Conservation (phyloP, 208 protist species). For the Strigomonas galati region DNA sequence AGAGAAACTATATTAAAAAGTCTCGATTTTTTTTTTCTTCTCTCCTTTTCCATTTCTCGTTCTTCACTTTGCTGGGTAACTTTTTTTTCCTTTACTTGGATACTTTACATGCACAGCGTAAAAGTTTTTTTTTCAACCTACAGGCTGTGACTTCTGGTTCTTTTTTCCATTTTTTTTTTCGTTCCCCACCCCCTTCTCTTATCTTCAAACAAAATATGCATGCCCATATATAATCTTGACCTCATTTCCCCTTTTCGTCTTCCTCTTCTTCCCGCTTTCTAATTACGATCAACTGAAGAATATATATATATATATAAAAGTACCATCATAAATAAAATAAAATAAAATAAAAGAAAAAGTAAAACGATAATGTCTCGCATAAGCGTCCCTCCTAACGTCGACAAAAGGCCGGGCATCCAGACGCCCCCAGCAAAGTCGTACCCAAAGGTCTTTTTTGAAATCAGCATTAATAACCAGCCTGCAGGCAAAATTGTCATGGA, state of each 20-base stretch:
- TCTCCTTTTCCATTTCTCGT: not conserved
- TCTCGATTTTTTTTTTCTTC: conserved; percentile 4
- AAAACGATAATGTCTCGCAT: conserved; percentile 20
- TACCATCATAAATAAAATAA: conserved; percentile 4
- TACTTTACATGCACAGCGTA: not conserved
- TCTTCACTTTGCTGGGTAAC: not conserved
- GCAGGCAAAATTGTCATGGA: conserved; percentile 88
- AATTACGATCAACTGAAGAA: no score
- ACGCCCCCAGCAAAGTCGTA: conserved; percentile 27
- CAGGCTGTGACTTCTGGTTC: not conserved
- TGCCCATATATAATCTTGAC: no score
- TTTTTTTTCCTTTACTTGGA: not conserved
- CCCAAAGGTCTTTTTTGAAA: conserved; percentile 91
- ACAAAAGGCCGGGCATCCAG: conserved; percentile 23
- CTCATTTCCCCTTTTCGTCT: no score
- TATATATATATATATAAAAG: no score
- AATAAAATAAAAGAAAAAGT: no score
- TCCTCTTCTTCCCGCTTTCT: not conserved
- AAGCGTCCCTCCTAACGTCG: conserved; percentile 55
- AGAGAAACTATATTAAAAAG: no score
- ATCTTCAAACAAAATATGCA: no score
- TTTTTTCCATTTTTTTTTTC: not conserved
- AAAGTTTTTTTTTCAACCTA: not conserved
- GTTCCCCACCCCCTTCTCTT: no score
- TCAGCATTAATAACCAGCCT: conserved; percentile 64